These are phyloP conservation scores for Olyra latifolia DNA, from an alignment of 176 grass and related monocot species.

Conservation along the genomic window DNA sequence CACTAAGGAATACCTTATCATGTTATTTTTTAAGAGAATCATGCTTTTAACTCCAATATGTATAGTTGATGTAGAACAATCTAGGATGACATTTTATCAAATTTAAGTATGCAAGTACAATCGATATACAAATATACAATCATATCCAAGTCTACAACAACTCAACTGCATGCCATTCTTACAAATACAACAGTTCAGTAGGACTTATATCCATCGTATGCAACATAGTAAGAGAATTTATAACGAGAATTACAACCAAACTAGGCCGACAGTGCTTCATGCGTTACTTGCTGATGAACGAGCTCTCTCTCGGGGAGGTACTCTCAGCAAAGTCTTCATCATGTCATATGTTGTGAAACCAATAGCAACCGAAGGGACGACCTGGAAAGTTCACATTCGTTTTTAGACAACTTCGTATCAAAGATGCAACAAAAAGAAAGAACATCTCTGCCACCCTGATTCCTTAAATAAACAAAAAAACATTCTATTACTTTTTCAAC, in stretches of 20 bases:
- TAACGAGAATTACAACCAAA: background rate
- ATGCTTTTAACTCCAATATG: background rate
- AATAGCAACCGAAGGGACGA: conserved; percentile 92
- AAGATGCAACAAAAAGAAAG: background rate
- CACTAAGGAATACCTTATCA: background rate
- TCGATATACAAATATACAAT: background rate
- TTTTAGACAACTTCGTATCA: background rate
- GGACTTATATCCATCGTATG: background rate
- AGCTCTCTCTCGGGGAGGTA: conserved; percentile 66
- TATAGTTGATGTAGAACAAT: background rate
- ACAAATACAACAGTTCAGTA: conserved; percentile 5
- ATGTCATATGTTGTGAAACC: conserved; percentile 96
- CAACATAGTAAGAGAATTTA: background rate
- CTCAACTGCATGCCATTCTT: background rate
- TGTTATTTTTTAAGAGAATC: background rate
- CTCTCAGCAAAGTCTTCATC: conserved; percentile 79
- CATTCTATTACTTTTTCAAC: background rate
- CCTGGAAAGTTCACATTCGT: conserved; percentile 42
- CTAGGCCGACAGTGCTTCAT: conserved; percentile 17
- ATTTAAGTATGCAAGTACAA: conserved; percentile 15
- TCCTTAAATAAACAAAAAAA: background rate
- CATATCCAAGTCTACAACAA: background rate
- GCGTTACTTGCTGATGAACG: conserved; percentile 27
- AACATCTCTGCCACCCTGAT: background rate
- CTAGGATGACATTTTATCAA: background rate